Conservation (phyloP, 176 grass and related monocot species). For the Leersia perrieri region DNA sequence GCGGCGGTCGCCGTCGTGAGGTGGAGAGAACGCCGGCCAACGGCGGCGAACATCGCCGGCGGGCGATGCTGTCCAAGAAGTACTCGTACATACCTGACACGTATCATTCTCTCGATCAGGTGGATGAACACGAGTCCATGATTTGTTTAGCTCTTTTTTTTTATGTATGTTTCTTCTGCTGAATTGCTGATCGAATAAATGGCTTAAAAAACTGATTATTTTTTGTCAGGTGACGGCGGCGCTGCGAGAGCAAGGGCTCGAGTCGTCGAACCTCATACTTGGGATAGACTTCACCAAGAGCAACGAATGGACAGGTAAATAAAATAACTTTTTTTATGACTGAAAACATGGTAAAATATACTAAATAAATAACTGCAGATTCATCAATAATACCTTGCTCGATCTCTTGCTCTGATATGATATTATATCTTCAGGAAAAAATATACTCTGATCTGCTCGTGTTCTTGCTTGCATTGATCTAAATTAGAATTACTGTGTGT, state of each 20-base stretch:
- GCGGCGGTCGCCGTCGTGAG: background rate
- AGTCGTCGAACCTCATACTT: conserved; percentile 92
- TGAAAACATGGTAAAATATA: too few relatives aligned
- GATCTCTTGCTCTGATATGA: background rate
- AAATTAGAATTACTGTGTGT: background rate
- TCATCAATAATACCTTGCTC: background rate
- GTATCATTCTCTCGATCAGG: conserved; percentile 71
- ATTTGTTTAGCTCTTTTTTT: background rate
- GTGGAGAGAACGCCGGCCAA: background rate
- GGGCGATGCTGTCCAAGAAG: conserved; percentile 47
- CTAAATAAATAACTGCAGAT: background rate
- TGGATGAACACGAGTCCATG: background rate
- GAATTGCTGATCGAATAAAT: background rate
- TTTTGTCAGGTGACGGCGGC: conserved; percentile 56
- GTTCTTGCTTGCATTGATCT: background rate
- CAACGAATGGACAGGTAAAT: conserved; percentile 93
- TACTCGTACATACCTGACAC: conserved; percentile 79
- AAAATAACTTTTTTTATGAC: background rate
- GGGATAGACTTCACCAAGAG: conserved; percentile 99
- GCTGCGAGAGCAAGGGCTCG: conserved; percentile 60
- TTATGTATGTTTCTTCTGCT: background rate
- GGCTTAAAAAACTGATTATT: background rate
- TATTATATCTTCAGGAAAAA: background rate
- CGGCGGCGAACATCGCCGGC: background rate
- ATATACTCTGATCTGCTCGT: background rate